Base-by-base conservation (phyloP, 1,139 yeast species). In the Yamadazyma sp. region DNA sequence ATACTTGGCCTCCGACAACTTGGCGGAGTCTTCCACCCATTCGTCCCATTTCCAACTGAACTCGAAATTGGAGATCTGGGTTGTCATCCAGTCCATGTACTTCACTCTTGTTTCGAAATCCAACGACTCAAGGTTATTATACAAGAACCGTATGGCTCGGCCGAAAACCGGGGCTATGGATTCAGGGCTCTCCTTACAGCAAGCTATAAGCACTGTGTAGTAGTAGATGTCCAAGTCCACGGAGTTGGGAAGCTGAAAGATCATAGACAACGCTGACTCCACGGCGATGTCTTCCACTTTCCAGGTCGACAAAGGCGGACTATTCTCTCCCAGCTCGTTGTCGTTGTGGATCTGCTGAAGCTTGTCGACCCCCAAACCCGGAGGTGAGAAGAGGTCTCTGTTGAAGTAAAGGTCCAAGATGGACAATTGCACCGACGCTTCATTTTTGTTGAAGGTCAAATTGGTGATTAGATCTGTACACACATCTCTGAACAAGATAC, bases 21-120 rank as follows among this genome's bases (percentile, higher is more conserved):
- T 58, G 23, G 61, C 56, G 0, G 83, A 73, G 53, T 81, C 86
- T 1, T 61, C 62, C 33, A 77, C 80, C 98, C 98, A 94, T 61
- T 91, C 98, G 49, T 80, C 83, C 99, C 99, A 92, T 58, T 89
- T 89, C 99, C 99, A 94, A 33, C 92, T 87, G 62, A 88, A 94
- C 45, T 87, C 91, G 62, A 92, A 94, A 60, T 92, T 92, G 51
- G 95, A 85, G 57, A 94, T 77, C 63, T 94, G 98, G 42, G 87
- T 84, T 3, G 95, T 77, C 73, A 94, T 84, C 98, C 98, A 94
- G 60, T 87, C 95, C 55, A 88, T 69, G 50, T 80, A 86, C 45
- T 92, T 72, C 47, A 79, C 73, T 49, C 82, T 77, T 40, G 87
- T 67, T 59, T 89, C 97, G 48, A 80, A 80, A 58, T 91, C 97